These are phyloP conservation scores for Cryphonectria radicalis DNA, from an alignment of 2,329 filamentous ascomycete genomes.

Conservation along the genomic window DNA sequence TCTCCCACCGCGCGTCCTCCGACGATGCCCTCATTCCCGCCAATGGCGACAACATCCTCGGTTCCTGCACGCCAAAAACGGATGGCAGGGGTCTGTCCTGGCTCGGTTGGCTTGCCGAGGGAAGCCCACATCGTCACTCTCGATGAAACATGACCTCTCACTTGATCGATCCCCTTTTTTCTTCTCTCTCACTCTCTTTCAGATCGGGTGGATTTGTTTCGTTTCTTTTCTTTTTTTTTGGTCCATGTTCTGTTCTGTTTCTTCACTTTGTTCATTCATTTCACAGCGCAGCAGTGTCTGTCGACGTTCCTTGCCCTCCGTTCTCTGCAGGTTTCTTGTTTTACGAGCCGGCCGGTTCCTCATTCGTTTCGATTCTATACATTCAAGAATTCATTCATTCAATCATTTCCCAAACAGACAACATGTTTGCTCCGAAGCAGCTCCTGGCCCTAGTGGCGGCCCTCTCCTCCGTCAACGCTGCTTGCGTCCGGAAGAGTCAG, in stretches of 20 bases:
- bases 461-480: constrained; percentile 22
- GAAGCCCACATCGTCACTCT: constrained; percentile 2
- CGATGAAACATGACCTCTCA: constrained; percentile 6
- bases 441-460: constrained; percentile 19
- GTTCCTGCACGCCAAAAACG: neutral
- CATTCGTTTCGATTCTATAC: neutral
- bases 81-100: neutral
- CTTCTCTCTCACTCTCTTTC: neutral
- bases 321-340: constrained; percentile 1
- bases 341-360: constrained; percentile 8
- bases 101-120: constrained; percentile 7
- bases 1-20: constrained; percentile 8
- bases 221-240: neutral
- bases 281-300: constrained; percentile 13
- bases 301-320: constrained; percentile 12
- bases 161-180: neutral
- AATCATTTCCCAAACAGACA: constrained; percentile 1
- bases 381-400: neutral
- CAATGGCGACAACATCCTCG: constrained; percentile 3
- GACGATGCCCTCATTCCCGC: constrained; percentile 21
- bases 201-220: constrained; percentile 2
- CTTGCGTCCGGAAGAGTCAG: constrained; percentile 20
- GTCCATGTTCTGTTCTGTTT: constrained; percentile 3
- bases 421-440: constrained; percentile 25
- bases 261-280: constrained; percentile 8